These are phyloP conservation scores for Tagetes patula DNA, from an alignment of 129 eudicot genomes.

Conservation along the genomic window DNA sequence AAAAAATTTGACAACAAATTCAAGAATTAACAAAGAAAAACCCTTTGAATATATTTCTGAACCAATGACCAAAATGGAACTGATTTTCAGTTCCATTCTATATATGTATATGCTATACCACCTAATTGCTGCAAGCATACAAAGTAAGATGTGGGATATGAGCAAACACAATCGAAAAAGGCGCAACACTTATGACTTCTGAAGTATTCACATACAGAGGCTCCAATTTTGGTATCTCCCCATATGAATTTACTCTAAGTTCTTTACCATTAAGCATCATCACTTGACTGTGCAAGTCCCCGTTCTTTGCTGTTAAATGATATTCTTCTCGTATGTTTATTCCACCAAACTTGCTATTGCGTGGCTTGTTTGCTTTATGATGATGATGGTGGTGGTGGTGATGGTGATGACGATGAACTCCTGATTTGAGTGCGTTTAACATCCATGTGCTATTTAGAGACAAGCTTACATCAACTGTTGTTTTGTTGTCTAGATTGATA, in stretches of 20 bases:
- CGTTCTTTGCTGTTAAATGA: conserved; percentile 68
- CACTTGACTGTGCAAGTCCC: conserved; percentile 75
- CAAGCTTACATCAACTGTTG: conserved; percentile 46
- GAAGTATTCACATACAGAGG: conserved; percentile 58
- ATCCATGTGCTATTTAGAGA: conserved; percentile 33
- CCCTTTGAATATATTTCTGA: background rate
- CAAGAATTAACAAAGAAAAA: background rate
- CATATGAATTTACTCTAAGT: conserved; percentile 44
- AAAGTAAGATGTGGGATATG: conserved; percentile 59
- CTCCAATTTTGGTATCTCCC: conserved; percentile 55
- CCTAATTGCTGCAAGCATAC: conserved; percentile 56
- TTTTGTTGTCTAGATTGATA: conserved; percentile 68
- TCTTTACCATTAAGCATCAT: conserved; percentile 72
- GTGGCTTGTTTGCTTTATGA: conserved; percentile 27
- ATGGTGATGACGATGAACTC: conserved; percentile 33
- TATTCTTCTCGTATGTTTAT: conserved; percentile 58
- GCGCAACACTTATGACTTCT: conserved; percentile 58
- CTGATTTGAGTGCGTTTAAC: conserved; percentile 36
- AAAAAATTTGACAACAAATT: conserved; percentile 2
- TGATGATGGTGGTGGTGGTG: conserved; percentile 10
- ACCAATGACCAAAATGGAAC: conserved; percentile 40
- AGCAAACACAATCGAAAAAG: conserved; percentile 69
- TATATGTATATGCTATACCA: conserved; percentile 19
- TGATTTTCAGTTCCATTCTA: conserved; percentile 39
- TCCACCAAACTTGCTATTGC: conserved; percentile 18